Base-by-base conservation (phyloP, 108 stramenopile species). In the Cyclotella cryptica region DNA sequence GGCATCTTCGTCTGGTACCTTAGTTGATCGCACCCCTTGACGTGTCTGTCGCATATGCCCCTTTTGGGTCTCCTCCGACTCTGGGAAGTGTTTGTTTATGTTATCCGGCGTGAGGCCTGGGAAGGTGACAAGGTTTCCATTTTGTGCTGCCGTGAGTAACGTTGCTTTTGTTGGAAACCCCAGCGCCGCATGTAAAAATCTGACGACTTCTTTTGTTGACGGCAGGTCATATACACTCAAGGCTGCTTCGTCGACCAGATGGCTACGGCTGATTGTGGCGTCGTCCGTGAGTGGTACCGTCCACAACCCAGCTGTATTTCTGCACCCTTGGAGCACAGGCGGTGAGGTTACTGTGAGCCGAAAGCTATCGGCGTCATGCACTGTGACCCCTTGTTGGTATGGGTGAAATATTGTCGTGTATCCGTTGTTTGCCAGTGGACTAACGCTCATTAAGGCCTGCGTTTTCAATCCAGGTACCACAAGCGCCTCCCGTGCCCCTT, bases 161-260 rank as follows among this genome's bases (percentile, higher is more conserved):
- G 78, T 84, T n/a, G 83, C 64, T 15, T 57, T 28, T 15, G 65
- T 57, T 9, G 83, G 83, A 41, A 60, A 71, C 4, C 77, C 77
- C 18, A 74, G 46, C 15, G 79, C 49, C 3, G 84, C 84, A 66
- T 85, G 84, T 18, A 41, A 18, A 60, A 77, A 85, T 63, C 64
- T 62, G 21, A 80, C 62, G 29, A 52, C 72, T 10, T 77, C 69
- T 40, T 51, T 51, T 51, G 69, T 58, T 14, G 57, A 58, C 9
- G 57, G 57, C 9, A 58, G 27, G 27, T 58, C 54, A 22, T 66
- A 66, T 21, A 66, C 66, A 19, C 21, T 44, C 66, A 66, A 12
- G 17, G 66, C 66, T 15, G 66, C 46, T 44, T 66, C 21, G 40
- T 44, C 41, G 41, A 66, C 41, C 1, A 45, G 21, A 1, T 44